Evolutionary conservation across 345 rosid species (phyloP).

Genomic region (Cardamine chenopodiifolia): DNA sequence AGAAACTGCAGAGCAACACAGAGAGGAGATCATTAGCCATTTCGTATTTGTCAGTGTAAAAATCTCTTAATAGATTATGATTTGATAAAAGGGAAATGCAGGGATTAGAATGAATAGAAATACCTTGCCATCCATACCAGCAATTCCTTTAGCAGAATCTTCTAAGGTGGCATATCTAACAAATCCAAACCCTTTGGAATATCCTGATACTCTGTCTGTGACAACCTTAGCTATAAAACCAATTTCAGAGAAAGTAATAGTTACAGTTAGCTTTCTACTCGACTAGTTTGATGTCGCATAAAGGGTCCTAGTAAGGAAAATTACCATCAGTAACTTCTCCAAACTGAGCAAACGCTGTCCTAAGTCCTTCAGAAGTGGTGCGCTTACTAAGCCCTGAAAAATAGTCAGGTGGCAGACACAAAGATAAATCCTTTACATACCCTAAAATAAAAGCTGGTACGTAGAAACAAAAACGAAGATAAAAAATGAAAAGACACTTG

Average conservation of each 20-base stretch:
- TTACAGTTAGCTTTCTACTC: background rate
- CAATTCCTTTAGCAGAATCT: constrained; percentile 81
- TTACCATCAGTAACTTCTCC: constrained; percentile 86
- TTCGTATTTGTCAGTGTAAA: background rate
- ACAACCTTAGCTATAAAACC: constrained; percentile 69
- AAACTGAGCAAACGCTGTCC: constrained; percentile 70
- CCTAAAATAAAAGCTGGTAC: too few relatives aligned
- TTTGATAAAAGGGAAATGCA: background rate
- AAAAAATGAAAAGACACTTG: too few relatives aligned
- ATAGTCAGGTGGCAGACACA: background rate
- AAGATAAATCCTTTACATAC: background rate
- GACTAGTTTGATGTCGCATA: background rate
- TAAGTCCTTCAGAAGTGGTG: constrained; percentile 69
- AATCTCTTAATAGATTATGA: background rate
- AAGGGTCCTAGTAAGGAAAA: constrained; percentile 17
- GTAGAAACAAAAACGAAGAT: too few relatives aligned
- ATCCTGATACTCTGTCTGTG: constrained; percentile 75
- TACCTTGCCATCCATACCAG: constrained; percentile 96
- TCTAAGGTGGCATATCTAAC: constrained; percentile 74
- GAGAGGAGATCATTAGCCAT: constrained; percentile 4
- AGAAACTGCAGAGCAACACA: constrained; percentile 53
- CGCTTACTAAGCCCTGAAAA: constrained; percentile 82
- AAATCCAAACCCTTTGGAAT: constrained; percentile 94
- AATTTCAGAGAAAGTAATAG: constrained; percentile 6
- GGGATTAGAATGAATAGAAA: background rate